These are phyloP conservation scores for Ophiocytium majus DNA, from an alignment of 352 stramenopile genomes.

Conservation along the genomic window DNA sequence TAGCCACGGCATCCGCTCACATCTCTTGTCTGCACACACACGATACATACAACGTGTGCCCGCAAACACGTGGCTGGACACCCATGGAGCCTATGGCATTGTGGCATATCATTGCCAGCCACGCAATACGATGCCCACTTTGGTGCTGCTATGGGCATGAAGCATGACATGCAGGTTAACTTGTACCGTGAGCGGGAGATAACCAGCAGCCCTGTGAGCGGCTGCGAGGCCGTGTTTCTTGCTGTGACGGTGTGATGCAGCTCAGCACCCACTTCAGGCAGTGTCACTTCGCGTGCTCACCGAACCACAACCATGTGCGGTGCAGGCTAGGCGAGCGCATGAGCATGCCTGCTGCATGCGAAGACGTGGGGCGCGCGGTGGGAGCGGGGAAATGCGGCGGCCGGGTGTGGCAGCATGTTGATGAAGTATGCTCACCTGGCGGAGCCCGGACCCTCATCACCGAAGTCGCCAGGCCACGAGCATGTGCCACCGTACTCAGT, in stretches of 20 bases:
- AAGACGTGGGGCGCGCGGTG: too few relatives aligned
- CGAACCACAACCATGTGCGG: neutral
- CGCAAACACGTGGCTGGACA: too few relatives aligned
- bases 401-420: neutral
- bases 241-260: neutral
- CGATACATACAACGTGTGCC: too few relatives aligned
- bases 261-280: neutral
- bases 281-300: neutral
- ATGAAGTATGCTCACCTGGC: neutral
- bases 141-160: too few relatives aligned
- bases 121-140: too few relatives aligned
- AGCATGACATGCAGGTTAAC: too few relatives aligned
- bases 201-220: too few relatives aligned
- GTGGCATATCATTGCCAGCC: neutral
- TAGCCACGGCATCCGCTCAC: neutral
- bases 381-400: too few relatives aligned
- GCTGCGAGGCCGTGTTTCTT: neutral
- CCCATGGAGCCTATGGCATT: neutral
- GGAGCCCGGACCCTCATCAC: neutral
- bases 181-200: too few relatives aligned
- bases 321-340: neutral
- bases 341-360: neutral
- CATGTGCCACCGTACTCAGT: constrained; percentile 15
- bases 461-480: neutral
- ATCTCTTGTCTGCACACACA: too few relatives aligned